Percentiles rank a stretch among this genome's conserved stretches.
These are phyloP conservation scores for Naumovozyma castellii DNA, from an alignment of 805 yeast genomes.

Conservation along the genomic window DNA sequence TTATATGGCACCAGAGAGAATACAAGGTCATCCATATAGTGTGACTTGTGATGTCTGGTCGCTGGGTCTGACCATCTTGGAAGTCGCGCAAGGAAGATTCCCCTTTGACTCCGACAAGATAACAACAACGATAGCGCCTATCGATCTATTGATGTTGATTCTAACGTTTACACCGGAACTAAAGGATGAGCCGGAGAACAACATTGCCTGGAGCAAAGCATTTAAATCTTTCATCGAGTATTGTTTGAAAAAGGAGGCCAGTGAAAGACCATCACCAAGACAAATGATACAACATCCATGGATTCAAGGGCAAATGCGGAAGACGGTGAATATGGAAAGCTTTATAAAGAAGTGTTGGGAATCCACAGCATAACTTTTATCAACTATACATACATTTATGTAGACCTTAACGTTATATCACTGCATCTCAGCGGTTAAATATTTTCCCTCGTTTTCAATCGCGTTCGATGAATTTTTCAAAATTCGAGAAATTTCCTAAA, in stretches of 20 bases:
- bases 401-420: no score
- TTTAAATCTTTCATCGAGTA: conserved; percentile 75
- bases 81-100: conserved; percentile 86
- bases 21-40: conserved; percentile 89
- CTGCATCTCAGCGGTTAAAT: neutral
- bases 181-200: conserved; percentile 64
- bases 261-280: conserved; percentile 79
- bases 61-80: conserved; percentile 79
- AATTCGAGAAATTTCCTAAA: conserved; percentile 5
- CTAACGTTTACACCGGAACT: conserved; percentile 74
- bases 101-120: conserved; percentile 51
- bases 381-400: no score
- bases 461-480: neutral
- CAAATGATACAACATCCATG: conserved; percentile 93
- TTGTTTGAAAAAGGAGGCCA: conserved; percentile 72
- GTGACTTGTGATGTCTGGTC: conserved; percentile 98
- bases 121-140: conserved; percentile 55
- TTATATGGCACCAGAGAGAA: conserved; percentile 98
- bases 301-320: conserved; percentile 66
- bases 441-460: neutral
- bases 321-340: conserved; percentile 74
- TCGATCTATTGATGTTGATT: conserved; percentile 74
- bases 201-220: conserved; percentile 70
- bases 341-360: conserved; percentile 72
- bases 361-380: conserved; percentile 6